phyloP scores from a whole-genome alignment of 2,329 filamentous ascomycete genomes.

The Pseudogymnoascus sp. region DNA sequence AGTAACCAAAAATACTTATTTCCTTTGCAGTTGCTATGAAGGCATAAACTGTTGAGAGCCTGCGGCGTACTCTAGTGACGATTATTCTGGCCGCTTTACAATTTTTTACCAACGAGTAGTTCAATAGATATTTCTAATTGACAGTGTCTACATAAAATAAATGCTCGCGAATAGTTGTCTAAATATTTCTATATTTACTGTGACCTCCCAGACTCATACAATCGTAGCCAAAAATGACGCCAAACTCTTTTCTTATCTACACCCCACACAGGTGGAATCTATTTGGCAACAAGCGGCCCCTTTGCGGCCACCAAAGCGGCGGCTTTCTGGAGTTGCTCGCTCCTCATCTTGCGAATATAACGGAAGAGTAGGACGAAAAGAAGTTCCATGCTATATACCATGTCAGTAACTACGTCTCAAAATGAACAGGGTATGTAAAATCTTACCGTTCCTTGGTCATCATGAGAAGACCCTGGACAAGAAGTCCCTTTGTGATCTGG shows the following conservation, averaged over 20 bases:
- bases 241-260: slow-evolving; percentile 4
- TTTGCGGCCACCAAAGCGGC: slow-evolving; percentile 56
- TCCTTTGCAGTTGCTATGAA: too few species aligned
- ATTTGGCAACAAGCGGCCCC: slow-evolving; percentile 31
- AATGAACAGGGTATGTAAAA: slow-evolving; percentile 8
- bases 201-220: slow-evolving; percentile 5
- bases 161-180: background rate
- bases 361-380: slow-evolving; percentile 79
- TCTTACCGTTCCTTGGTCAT: slow-evolving; percentile 93
- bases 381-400: slow-evolving; percentile 59
- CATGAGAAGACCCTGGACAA: slow-evolving; percentile 96
- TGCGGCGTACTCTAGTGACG: background rate
- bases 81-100: background rate
- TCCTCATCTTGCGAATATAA: slow-evolving; percentile 64
- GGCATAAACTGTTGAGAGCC: too few species aligned
- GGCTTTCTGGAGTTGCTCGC: slow-evolving; percentile 60
- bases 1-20: too few species aligned
- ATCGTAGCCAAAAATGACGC: slow-evolving; percentile 4
- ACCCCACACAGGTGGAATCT: slow-evolving; percentile 12
- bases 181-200: slow-evolving; percentile 8
- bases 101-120: background rate
- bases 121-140: slow-evolving; percentile 1
- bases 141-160: background rate
- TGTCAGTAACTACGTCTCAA: slow-evolving; percentile 12
- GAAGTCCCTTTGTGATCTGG: slow-evolving; percentile 82